Percentiles rank a stretch among this genome's conserved stretches.
Conservation (phyloP, 1,139 yeast genomes). For the Kluyveromyces sp. region DNA sequence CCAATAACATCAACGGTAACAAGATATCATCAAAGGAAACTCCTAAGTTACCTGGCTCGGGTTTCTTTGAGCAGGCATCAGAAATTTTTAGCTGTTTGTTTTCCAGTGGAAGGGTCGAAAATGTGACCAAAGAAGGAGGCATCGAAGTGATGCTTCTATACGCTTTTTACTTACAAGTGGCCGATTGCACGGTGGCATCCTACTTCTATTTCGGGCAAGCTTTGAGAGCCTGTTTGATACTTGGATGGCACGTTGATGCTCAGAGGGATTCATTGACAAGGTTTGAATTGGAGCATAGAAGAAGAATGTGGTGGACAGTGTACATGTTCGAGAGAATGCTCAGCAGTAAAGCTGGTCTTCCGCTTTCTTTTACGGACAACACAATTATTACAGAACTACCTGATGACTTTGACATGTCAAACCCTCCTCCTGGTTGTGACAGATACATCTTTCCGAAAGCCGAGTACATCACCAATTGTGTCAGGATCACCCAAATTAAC, state of each 20-base stretch:
- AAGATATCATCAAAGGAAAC: constrained; percentile 27
- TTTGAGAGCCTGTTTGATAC: constrained; percentile 59
- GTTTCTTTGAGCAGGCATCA: constrained; percentile 69
- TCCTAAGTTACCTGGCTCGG: constrained; percentile 63
- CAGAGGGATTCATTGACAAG: constrained; percentile 57
- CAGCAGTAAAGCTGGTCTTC: constrained; percentile 79
- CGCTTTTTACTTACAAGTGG: constrained; percentile 77
- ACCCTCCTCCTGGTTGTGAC: constrained; percentile 51
- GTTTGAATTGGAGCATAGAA: constrained; percentile 68
- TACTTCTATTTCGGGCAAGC: constrained; percentile 79
- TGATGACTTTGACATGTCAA: constrained; percentile 56
- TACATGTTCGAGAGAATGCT: constrained; percentile 84
- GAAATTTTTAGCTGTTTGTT: constrained; percentile 67
- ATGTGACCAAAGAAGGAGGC: constrained; percentile 71
- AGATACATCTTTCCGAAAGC: constrained; percentile 76
- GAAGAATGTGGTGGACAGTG: constrained; percentile 89
- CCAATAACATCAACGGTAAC: constrained; percentile 41
- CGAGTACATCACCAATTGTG: constrained; percentile 71
- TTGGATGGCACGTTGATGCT: constrained; percentile 82
- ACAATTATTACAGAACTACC: constrained; percentile 74
- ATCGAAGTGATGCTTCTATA: constrained; percentile 72
- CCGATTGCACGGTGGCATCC: constrained; percentile 78
- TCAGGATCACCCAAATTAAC: constrained; percentile 72
- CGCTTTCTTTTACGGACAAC: constrained; percentile 70
- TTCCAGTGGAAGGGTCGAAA: constrained; percentile 74